Evolutionary conservation across 176 grass and related monocot genomes (phyloP).

Genomic region (Chrysopogon serrulatus): DNA sequence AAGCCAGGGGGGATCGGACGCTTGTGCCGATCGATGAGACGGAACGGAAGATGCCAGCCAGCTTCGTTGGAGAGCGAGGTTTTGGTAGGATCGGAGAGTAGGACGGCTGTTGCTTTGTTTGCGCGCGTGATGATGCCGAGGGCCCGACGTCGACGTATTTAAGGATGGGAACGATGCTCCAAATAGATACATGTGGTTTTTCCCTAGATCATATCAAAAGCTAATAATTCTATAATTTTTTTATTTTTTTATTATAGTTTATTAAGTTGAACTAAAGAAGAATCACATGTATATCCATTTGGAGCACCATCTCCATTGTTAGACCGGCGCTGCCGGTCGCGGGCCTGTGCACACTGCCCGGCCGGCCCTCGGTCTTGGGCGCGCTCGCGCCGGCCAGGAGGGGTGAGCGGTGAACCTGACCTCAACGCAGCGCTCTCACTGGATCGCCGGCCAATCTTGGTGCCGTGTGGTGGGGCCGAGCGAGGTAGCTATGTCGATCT

Average conservation of each 20-base stretch:
- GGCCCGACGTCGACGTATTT: neutral
- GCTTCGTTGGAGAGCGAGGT: constrained; percentile 3
- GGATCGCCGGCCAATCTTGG: constrained; percentile 13
- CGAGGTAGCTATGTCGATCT: too few species aligned
- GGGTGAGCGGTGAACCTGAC: neutral
- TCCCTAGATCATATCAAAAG: too few species aligned
- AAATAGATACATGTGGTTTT: too few species aligned
- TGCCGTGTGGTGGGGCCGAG: neutral
- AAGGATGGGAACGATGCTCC: too few species aligned
- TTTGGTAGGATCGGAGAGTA: constrained; percentile 1
- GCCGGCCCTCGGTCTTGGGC: neutral
- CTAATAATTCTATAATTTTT: too few species aligned
- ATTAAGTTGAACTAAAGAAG: too few species aligned
- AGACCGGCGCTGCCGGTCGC: too few species aligned
- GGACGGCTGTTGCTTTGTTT: neutral
- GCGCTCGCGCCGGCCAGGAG: neutral
- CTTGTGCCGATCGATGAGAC: neutral
- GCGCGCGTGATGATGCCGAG: neutral
- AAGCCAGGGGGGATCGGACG: neutral
- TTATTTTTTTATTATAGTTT: too few species aligned
- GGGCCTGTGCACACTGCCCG: too few species aligned
- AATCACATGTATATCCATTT: too few species aligned
- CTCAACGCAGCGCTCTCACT: neutral
- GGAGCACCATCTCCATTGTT: too few species aligned
- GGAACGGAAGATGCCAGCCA: neutral